phyloP scores from a whole-genome alignment of 2,329 filamentous ascomycete genomes.

The Pyrenochaeta sp. region DNA sequence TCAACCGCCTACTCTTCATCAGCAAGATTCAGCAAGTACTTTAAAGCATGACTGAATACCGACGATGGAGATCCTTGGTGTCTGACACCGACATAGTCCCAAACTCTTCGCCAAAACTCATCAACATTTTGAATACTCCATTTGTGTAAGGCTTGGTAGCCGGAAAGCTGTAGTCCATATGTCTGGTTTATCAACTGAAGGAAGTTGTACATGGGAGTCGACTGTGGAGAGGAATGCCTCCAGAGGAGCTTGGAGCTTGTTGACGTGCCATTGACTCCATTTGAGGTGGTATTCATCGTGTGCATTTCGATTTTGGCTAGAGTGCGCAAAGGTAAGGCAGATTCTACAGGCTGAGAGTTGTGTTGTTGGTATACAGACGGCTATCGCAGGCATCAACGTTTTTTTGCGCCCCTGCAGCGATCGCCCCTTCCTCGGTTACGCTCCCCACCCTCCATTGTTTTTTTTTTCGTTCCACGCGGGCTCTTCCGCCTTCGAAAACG shows the following conservation, averaged over 20 bases:
- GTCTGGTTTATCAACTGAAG: constrained; percentile 73
- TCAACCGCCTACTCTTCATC: constrained; percentile 70
- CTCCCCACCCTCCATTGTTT: constrained; percentile 5
- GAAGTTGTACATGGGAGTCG: constrained; percentile 77
- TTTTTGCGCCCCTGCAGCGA: constrained; percentile 4
- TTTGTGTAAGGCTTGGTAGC: constrained; percentile 78
- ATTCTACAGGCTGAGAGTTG: not conserved
- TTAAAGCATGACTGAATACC: constrained; percentile 53
- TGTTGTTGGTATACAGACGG: constrained; percentile 2
- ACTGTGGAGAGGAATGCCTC: constrained; percentile 72
- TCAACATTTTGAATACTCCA: constrained; percentile 84
- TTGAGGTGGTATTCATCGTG: constrained; percentile 16
- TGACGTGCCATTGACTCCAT: constrained; percentile 35
- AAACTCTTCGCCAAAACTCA: constrained; percentile 84
- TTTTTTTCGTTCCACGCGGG: not conserved
- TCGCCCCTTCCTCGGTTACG: constrained; percentile 10
- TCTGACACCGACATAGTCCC: constrained; percentile 81
- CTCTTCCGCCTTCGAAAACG: not conserved
- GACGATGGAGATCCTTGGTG: constrained; percentile 69
- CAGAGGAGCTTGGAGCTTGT: constrained; percentile 61
- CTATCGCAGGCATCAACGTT: constrained; percentile 9
- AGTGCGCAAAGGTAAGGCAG: not conserved
- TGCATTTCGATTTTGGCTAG: not conserved
- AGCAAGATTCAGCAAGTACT: constrained; percentile 11
- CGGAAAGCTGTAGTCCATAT: constrained; percentile 67